Evolutionary conservation across 345 rosid species (phyloP), one percentile per base, ranked within the genome.

Genomic region (Salix caprea): DNA sequence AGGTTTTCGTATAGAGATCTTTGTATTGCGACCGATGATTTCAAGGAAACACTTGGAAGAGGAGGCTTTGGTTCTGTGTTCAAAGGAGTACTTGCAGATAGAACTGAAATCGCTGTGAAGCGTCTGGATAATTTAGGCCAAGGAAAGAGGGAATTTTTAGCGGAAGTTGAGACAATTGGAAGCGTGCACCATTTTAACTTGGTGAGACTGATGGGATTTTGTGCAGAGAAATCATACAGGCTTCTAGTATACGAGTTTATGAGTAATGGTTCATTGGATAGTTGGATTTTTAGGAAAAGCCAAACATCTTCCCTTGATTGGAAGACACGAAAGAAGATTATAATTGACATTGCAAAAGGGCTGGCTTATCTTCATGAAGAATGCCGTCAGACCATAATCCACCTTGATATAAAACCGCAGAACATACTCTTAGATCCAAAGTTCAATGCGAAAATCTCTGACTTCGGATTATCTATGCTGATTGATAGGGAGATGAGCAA

Each of bases 21-120:
- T 3, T 81, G 84, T 0, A 24, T 71, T 6, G 86, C 86, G 64
- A 93, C 97, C 14, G 88, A 58, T 71, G 86, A 86, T 15, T 90
- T 90, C 83, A 77, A 87, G 0, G 83, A 83, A 67, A 89, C 84
- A 62, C 67, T 92, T 68, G 98, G 98, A n/a, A 90, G 90, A 4
- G 97, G 98, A 77, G 94, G 90, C 15, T 94, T 94, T 37, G 98
- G 98, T 3, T 80, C 78, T 18, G 98, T 94, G 6, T 92, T 89
- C 64, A 84, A 88, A 24, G 97, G 97, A 21, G 90, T 86, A 67
- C 90, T 94, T 71, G 78, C 40, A 65, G 81, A 89, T 83, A 92
- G 98, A 10, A 86, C 79, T 77, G 91, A 87, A 88, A 89, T 92
- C 77, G 97, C 94, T 75, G 82, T 94, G 37, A 94, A 94, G 88